Conservation (phyloP, 441 rosid species). For the Gossypium davidsonii region DNA sequence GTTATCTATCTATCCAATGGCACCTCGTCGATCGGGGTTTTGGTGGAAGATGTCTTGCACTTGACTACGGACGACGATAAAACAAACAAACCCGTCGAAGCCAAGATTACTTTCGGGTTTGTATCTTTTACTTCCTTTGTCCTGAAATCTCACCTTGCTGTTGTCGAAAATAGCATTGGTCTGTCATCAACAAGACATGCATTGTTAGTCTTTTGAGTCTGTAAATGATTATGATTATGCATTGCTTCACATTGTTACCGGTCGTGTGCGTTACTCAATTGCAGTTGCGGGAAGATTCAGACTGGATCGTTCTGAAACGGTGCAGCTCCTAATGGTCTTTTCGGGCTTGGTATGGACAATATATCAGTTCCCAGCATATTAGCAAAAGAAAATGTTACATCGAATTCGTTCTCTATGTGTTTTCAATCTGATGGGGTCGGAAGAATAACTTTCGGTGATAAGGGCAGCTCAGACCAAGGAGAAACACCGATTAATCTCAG, state of each 20-base stretch:
- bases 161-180: neutral
- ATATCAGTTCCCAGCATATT: slow-evolving; percentile 80
- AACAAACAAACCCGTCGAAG: slow-evolving; percentile 32
- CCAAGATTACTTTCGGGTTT: slow-evolving; percentile 70
- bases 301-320: slow-evolving; percentile 78
- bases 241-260: neutral
- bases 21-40: slow-evolving; percentile 63
- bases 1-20: slow-evolving; percentile 63
- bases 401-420: slow-evolving; percentile 96
- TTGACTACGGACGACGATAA: slow-evolving; percentile 38
- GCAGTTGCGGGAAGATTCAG: slow-evolving; percentile 79
- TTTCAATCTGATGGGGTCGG: slow-evolving; percentile 62
- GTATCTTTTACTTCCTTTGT: slow-evolving; percentile 14
- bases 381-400: slow-evolving; percentile 51
- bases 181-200: too few species aligned
- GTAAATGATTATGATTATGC: neutral
- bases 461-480: slow-evolving; percentile 68
- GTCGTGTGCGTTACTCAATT: slow-evolving; percentile 14
- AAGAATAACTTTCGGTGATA: slow-evolving; percentile 89
- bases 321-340: slow-evolving; percentile 95
- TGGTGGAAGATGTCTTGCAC: slow-evolving; percentile 75
- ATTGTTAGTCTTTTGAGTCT: too few species aligned
- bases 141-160: neutral
- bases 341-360: slow-evolving; percentile 82
- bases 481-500: slow-evolving; percentile 66